These are phyloP conservation scores for Graphilbum fragrans DNA, from an alignment of 2,329 filamentous ascomycete genomes.

Conservation along the genomic window DNA sequence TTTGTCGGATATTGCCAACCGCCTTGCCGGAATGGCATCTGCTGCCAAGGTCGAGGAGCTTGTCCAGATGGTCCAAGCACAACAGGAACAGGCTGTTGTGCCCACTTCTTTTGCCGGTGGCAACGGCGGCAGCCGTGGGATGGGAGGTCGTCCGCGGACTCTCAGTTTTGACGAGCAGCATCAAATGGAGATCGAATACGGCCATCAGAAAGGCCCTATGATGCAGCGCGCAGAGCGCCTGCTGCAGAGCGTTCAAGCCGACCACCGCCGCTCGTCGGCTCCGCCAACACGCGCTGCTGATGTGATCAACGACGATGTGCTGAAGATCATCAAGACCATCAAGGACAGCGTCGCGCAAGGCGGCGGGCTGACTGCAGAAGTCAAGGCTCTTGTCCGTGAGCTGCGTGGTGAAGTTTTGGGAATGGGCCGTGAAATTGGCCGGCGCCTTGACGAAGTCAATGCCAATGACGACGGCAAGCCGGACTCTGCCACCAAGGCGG, in stretches of 20 bases:
- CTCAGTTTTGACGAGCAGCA: slow-evolving; percentile 30
- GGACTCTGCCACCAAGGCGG: slow-evolving; percentile 47
- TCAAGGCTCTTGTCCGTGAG: slow-evolving; percentile 82
- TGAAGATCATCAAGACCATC: slow-evolving; percentile 72
- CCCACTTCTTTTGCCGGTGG: slow-evolving; percentile 10
- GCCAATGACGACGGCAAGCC: slow-evolving; percentile 30
- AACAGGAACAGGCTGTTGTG: slow-evolving; percentile 30
- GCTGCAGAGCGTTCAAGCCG: slow-evolving; percentile 27
- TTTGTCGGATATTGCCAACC: slow-evolving; percentile 62
- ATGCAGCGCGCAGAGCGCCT: slow-evolving; percentile 30
- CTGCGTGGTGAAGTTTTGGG: slow-evolving; percentile 84
- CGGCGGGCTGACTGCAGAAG: slow-evolving; percentile 80
- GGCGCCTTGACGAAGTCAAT: slow-evolving; percentile 64
- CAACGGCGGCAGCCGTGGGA: slow-evolving; percentile 15
- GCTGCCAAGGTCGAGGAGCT: slow-evolving; percentile 57
- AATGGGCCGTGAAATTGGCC: slow-evolving; percentile 84
- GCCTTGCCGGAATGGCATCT: slow-evolving; percentile 51
- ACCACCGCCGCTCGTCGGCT: slow-evolving; percentile 31
- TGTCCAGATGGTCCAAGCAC: slow-evolving; percentile 46
- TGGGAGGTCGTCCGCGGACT: slow-evolving; percentile 17
- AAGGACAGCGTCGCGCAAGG: slow-evolving; percentile 85
- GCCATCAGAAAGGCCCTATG: slow-evolving; percentile 20
- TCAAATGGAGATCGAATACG: slow-evolving; percentile 21
- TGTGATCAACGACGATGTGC: slow-evolving; percentile 62
- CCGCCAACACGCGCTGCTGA: slow-evolving; percentile 34